Conservation (phyloP, 768 basidiomycete species). For the Steccherinum ochraceum region DNA sequence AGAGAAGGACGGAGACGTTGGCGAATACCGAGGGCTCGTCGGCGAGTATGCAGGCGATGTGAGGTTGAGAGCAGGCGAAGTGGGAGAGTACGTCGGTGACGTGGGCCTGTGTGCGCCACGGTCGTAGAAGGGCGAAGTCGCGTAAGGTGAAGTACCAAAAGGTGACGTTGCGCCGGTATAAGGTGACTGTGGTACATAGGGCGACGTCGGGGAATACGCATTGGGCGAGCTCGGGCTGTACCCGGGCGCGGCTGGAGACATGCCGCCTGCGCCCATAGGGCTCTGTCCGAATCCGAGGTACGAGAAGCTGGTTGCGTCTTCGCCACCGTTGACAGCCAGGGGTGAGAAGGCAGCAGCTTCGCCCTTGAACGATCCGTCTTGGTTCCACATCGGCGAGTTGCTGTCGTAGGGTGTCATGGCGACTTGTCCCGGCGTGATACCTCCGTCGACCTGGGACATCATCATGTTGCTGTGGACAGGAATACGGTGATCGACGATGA, state of each 20-base stretch:
- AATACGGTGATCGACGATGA: conserved; percentile 92
- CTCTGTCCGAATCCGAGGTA: conserved; percentile 81
- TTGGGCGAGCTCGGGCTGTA: conserved; percentile 93
- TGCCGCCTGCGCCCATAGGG: conserved; percentile 74
- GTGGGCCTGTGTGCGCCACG: conserved; percentile 53
- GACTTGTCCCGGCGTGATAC: conserved; percentile 87
- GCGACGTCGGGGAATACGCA: conserved; percentile 84
- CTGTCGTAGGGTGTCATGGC: conserved; percentile 97
- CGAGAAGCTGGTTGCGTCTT: conserved; percentile 72
- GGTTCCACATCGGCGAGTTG: conserved; percentile 75
- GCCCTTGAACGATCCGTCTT: conserved; percentile 70
- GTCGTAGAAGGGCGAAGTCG: conserved; percentile 80
- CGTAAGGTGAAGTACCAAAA: conserved; percentile 74
- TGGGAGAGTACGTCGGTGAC: conserved; percentile 85
- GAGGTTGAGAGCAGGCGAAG: conserved; percentile 75
- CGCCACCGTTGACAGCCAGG: conserved; percentile 75
- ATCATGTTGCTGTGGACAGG: conserved; percentile 64
- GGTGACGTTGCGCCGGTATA: conserved; percentile 80
- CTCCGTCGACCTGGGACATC: conserved; percentile 76
- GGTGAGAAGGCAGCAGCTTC: conserved; percentile 94
- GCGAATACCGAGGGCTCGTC: conserved; percentile 79
- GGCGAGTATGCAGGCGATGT: conserved; percentile 69
- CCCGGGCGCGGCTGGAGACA: conserved; percentile 83
- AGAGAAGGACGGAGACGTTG: conserved; percentile 84
- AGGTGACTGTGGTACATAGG: conserved; percentile 82